Evolutionary conservation across 1,139 yeast species (phyloP).

Genomic region (Saccharomyces hybrid): DNA sequence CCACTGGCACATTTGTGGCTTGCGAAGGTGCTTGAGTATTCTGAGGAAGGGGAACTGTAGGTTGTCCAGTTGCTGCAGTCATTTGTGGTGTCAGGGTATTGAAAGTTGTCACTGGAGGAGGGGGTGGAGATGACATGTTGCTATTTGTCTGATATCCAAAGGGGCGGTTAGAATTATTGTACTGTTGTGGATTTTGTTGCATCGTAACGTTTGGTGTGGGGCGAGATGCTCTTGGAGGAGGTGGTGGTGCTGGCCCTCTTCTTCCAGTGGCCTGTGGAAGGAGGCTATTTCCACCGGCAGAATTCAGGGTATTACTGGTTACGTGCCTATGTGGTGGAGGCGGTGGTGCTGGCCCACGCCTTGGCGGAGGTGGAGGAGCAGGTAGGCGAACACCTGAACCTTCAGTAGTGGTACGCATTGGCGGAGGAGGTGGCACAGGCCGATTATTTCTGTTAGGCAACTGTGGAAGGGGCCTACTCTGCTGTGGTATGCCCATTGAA

Average conservation of each 20-base stretch:
- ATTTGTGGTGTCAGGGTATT: constrained; percentile 11
- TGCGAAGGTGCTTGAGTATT: constrained; percentile 18
- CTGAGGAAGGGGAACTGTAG: constrained; percentile 16
- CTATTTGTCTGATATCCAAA: constrained; percentile 1
- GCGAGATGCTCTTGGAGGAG: constrained; percentile 20
- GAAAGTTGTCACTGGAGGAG: constrained; percentile 19
- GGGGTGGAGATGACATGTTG: constrained; percentile 16
- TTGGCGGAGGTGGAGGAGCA: constrained; percentile 31
- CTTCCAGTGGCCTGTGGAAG: constrained; percentile 9
- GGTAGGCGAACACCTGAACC: constrained; percentile 20
- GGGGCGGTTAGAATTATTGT: constrained; percentile 7
- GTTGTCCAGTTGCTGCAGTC: constrained; percentile 22
- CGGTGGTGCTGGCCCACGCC: constrained; percentile 27
- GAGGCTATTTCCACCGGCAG: not conserved
- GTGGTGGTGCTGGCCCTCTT: constrained; percentile 18
- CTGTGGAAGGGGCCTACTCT: constrained; percentile 11
- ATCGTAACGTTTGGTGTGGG: constrained; percentile 12
- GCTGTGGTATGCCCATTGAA: constrained; percentile 8
- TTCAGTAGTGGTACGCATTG: constrained; percentile 30
- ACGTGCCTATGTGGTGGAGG: constrained; percentile 19
- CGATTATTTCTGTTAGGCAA: constrained; percentile 20
- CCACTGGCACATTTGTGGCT: constrained; percentile 17
- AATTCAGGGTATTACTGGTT: not conserved
- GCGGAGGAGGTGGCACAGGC: constrained; percentile 36
- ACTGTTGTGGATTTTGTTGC: constrained; percentile 1